A percentile compares a stretch with the other conserved stretches of the same genome.
phyloP scores from a whole-genome alignment of 192 early-diverging fungal genomes.

The Coemansia sp. region DNA sequence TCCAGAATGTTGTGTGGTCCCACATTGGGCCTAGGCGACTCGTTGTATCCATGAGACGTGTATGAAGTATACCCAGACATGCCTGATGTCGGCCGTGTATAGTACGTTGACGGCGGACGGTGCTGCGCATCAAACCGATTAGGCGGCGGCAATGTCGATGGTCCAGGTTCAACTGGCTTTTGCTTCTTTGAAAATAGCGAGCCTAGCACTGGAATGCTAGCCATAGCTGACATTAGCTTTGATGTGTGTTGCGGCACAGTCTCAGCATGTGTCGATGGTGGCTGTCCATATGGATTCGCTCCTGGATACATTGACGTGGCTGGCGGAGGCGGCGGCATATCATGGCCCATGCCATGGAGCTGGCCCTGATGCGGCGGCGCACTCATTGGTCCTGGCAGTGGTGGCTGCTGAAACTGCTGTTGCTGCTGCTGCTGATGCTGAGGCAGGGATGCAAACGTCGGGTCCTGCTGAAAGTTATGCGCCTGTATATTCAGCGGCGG shows the following conservation, averaged over 20 bases:
- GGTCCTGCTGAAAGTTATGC: conserved; percentile 10
- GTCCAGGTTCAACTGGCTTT: background rate
- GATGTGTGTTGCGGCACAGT: conserved; percentile 7
- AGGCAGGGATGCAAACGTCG: conserved; percentile 20
- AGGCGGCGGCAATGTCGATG: background rate
- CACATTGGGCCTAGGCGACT: conserved; percentile 2
- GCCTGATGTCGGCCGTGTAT: conserved; percentile 9
- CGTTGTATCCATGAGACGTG: conserved; percentile 11
- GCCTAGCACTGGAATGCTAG: conserved; percentile 43
- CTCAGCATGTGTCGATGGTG: background rate
- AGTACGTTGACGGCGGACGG: conserved; percentile 8
- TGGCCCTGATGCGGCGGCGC: conserved; percentile 11
- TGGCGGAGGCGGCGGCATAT: conserved; percentile 5
- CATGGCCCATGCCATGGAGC: conserved; percentile 5
- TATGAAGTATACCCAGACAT: conserved; percentile 20
- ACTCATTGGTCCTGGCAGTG: conserved; percentile 5
- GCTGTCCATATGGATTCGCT: background rate
- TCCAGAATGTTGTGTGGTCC: conserved; percentile 12
- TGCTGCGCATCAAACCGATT: conserved; percentile 16
- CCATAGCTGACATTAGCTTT: conserved; percentile 43
- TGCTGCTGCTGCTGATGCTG: conserved; percentile 19
- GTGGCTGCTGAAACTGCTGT: background rate
- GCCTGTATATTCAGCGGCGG: conserved; percentile 9
- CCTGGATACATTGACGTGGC: background rate
- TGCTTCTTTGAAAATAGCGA: conserved; percentile 38